Evolutionary conservation across 495 filamentous ascomycete species (phyloP).

Genomic region (Aspergillus avenaceus): DNA sequence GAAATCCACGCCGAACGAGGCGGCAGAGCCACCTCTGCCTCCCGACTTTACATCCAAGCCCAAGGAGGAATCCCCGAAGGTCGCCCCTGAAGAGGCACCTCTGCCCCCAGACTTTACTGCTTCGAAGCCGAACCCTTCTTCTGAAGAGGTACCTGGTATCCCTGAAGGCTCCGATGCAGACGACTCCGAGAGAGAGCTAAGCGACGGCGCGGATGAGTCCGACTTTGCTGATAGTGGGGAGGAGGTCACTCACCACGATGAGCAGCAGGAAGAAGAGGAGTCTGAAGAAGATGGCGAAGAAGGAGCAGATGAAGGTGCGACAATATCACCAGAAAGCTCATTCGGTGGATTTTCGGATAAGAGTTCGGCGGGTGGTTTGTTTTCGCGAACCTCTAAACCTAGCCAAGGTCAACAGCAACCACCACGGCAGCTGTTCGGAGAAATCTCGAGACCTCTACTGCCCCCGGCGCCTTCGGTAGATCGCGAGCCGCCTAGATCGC

Average conservation of each 20-base stretch:
- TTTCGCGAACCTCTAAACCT: slow-evolving; percentile 31
- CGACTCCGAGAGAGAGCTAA: slow-evolving; percentile 18
- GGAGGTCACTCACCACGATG: slow-evolving; percentile 27
- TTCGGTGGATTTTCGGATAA: slow-evolving; percentile 46
- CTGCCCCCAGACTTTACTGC: slow-evolving; percentile 36
- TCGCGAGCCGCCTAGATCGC: slow-evolving; percentile 66
- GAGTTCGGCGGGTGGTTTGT: slow-evolving; percentile 37
- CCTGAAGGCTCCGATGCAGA: slow-evolving; percentile 28
- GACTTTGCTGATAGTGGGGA: slow-evolving; percentile 20
- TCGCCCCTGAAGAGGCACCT: slow-evolving; percentile 25
- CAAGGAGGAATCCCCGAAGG: not conserved
- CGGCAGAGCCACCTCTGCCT: slow-evolving; percentile 34
- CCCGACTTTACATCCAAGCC: slow-evolving; percentile 27
- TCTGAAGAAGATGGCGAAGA: slow-evolving; percentile 36
- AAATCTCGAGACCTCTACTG: slow-evolving; percentile 54
- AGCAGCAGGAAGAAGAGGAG: slow-evolving; percentile 41
- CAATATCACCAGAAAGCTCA: slow-evolving; percentile 62
- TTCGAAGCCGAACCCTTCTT: slow-evolving; percentile 6
- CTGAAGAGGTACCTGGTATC: slow-evolving; percentile 20
- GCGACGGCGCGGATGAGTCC: slow-evolving; percentile 22
- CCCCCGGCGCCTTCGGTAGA: slow-evolving; percentile 46
- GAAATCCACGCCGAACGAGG: slow-evolving; percentile 16
- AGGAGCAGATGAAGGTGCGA: slow-evolving; percentile 61
- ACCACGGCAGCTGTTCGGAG: slow-evolving; percentile 58
- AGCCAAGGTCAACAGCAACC: slow-evolving; percentile 14